phyloP scores from a whole-genome alignment of 2,329 filamentous ascomycete genomes.

The Fusarium dimerum region DNA sequence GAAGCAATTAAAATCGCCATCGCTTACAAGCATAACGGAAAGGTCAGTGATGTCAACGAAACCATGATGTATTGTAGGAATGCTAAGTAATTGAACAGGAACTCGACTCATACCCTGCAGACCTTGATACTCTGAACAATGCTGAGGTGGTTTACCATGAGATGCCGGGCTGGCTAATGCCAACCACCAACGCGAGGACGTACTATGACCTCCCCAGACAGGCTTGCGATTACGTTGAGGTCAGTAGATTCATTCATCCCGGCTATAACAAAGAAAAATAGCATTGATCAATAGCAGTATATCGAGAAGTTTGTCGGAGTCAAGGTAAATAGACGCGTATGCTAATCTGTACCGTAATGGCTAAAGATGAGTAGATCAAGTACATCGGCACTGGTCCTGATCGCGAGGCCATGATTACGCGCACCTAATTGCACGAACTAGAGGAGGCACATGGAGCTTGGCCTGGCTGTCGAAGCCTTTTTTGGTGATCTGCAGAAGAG shows the following conservation, averaged over 20 bases:
- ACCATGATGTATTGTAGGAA: constrained; percentile 23
- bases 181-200: constrained; percentile 59
- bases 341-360: constrained; percentile 9
- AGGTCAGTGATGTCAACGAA: constrained; percentile 20
- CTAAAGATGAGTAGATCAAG: constrained; percentile 43
- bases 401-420: constrained; percentile 62
- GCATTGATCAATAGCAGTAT: constrained; percentile 37
- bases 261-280: constrained; percentile 9
- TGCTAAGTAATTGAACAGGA: constrained; percentile 29
- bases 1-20: constrained; percentile 73
- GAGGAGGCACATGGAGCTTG: constrained; percentile 9
- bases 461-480: constrained; percentile 12
- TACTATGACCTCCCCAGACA: constrained; percentile 65
- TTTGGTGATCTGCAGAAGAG: constrained; percentile 11
- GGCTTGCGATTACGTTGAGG: constrained; percentile 65
- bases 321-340: constrained; percentile 36
- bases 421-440: constrained; percentile 18
- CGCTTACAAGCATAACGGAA: constrained; percentile 57
- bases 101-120: constrained; percentile 60
- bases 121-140: constrained; percentile 57
- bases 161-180: constrained; percentile 68
- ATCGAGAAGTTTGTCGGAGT: constrained; percentile 68
- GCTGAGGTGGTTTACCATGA: constrained; percentile 69
- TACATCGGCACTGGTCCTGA: constrained; percentile 69
- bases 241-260: constrained; percentile 18